These are phyloP conservation scores for Straminergon stramineum DNA, from an alignment of 225 moss, liverwort and hornwort species.

Conservation along the genomic window DNA sequence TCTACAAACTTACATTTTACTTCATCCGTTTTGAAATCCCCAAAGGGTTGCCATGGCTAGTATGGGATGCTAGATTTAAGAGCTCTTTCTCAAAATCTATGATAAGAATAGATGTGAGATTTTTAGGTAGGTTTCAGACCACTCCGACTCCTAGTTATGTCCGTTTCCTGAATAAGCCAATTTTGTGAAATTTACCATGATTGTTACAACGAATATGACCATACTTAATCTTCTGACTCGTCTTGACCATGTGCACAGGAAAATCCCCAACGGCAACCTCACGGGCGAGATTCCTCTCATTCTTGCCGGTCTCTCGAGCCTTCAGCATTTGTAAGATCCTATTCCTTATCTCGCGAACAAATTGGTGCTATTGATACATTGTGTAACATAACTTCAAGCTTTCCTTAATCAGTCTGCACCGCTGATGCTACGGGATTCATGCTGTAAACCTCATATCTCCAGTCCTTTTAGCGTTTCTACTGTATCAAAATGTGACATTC, in stretches of 20 bases:
- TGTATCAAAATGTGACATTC: background rate
- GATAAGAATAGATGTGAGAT: background rate
- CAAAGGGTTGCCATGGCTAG: background rate
- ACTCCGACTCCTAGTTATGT: background rate
- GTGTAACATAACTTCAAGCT: background rate
- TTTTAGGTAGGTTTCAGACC: background rate
- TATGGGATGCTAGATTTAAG: background rate
- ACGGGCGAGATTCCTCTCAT: constrained; percentile 31
- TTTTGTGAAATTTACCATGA: background rate
- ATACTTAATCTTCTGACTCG: background rate
- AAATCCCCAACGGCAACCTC: constrained; percentile 17
- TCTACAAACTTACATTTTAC: background rate
- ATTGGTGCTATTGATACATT: background rate
- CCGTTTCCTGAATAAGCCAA: background rate
- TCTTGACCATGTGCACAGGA: background rate
- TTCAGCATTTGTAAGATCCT: constrained; percentile 18
- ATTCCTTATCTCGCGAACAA: background rate
- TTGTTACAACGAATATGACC: background rate
- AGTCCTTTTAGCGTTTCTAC: too few species aligned
- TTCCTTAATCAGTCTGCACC: background rate
- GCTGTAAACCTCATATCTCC: background rate
- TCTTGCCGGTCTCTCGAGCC: constrained; percentile 21
- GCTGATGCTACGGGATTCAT: background rate
- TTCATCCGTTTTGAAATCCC: background rate
- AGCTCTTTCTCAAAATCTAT: background rate